Percentiles rank a stretch among this genome's conserved stretches.
Evolutionary conservation across 768 basidiomycete genomes (phyloP).

Genomic region (Coprinopsis strossmayeri): DNA sequence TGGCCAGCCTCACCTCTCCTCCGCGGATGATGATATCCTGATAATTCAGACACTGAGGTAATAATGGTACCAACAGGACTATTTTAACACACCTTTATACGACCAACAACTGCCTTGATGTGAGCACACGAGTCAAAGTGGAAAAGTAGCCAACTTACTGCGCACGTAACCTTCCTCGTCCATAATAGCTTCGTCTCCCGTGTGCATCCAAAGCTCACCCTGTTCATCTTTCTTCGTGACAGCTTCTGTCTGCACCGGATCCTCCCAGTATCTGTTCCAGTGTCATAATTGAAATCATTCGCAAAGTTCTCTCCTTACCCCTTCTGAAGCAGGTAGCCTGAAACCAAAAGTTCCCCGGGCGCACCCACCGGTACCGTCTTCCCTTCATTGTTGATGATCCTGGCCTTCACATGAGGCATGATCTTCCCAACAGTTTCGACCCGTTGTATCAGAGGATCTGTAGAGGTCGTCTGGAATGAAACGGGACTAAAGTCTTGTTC

Average conservation of each 20-base stretch:
- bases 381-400: slow-evolving; percentile 53
- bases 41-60: background rate
- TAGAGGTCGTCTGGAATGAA: slow-evolving; percentile 71
- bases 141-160: no score
- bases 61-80: background rate
- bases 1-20: slow-evolving; percentile 50
- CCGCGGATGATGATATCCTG: slow-evolving; percentile 84
- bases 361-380: slow-evolving; percentile 63
- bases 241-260: slow-evolving; percentile 56
- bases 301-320: slow-evolving; percentile 39
- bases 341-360: slow-evolving; percentile 67
- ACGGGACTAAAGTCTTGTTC: slow-evolving; percentile 52
- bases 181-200: slow-evolving; percentile 76
- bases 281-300: background rate
- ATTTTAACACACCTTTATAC: slow-evolving; percentile 74
- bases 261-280: slow-evolving; percentile 61
- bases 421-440: slow-evolving; percentile 79
- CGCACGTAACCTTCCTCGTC: slow-evolving; percentile 75
- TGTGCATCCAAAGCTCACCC: slow-evolving; percentile 74
- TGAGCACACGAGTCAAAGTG: no score
- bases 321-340: slow-evolving; percentile 77
- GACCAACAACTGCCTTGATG: slow-evolving; percentile 54
- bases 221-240: slow-evolving; percentile 51
- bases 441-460: slow-evolving; percentile 64
- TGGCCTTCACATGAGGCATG: slow-evolving; percentile 74